Evolutionary conservation across 1,139 yeast species (phyloP).

Genomic region (Yueomyces sp.): DNA sequence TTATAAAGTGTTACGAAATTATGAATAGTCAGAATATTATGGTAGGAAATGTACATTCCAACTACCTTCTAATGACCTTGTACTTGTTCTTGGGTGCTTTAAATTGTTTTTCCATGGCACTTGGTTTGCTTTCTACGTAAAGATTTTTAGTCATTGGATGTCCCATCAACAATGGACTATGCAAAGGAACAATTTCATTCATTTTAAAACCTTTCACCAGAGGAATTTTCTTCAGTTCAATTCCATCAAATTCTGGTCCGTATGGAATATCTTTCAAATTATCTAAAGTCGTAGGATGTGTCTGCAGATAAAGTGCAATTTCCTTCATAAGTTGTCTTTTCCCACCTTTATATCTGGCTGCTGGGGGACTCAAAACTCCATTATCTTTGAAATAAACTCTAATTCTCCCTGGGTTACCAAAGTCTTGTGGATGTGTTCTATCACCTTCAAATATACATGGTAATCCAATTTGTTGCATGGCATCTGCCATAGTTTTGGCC

Average conservation of each 20-base stretch:
- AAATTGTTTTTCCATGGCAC: slow-evolving; percentile 24
- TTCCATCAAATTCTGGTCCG: slow-evolving; percentile 31
- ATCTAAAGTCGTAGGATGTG: slow-evolving; percentile 61
- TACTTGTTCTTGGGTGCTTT: slow-evolving; percentile 33
- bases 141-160: slow-evolving; percentile 73
- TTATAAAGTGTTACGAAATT: too few species aligned
- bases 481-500: slow-evolving; percentile 70
- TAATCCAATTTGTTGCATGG: slow-evolving; percentile 28
- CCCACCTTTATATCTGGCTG: slow-evolving; percentile 31
- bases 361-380: slow-evolving; percentile 26
- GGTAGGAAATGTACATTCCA: background rate
- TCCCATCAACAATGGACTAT: slow-evolving; percentile 65
- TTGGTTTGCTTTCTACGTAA: slow-evolving; percentile 37
- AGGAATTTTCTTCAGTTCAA: slow-evolving; percentile 55
- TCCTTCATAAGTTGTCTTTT: slow-evolving; percentile 57
- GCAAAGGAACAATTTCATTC: slow-evolving; percentile 78
- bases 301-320: slow-evolving; percentile 49
- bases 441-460: slow-evolving; percentile 54
- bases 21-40: too few species aligned
- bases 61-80: slow-evolving; percentile 27
- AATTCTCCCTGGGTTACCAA: slow-evolving; percentile 93
- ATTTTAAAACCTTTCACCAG: slow-evolving; percentile 72
- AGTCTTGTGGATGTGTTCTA: slow-evolving; percentile 91
- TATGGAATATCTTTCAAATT: slow-evolving; percentile 50
- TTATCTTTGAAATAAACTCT: slow-evolving; percentile 52